Evolutionary conservation across 2,329 filamentous ascomycete genomes (phyloP).

Genomic region (Colletotrichum tofieldiae): DNA sequence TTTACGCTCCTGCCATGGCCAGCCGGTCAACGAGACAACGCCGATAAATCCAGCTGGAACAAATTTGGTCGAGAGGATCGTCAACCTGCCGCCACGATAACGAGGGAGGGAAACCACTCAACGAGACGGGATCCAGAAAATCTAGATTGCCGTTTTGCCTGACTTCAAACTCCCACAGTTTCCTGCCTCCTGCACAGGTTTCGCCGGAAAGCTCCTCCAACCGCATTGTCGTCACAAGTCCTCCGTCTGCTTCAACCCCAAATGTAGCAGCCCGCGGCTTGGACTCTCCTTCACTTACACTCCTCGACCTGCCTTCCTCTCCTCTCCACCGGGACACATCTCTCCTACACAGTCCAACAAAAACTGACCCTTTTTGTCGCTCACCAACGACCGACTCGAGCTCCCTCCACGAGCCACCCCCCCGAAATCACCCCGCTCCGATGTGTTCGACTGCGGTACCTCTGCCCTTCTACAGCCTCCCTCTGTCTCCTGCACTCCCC

Average conservation of each 20-base stretch:
- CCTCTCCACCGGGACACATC: background rate
- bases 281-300: slow-evolving; percentile 3
- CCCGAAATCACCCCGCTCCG: slow-evolving; percentile 37
- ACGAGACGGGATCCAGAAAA: background rate
- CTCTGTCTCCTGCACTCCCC: slow-evolving; percentile 41
- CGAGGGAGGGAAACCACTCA: background rate
- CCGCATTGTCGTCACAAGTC: background rate
- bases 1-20: slow-evolving; percentile 36
- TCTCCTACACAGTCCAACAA: background rate
- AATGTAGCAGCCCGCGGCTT: slow-evolving; percentile 25
- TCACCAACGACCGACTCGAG: slow-evolving; percentile 10
- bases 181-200: background rate
- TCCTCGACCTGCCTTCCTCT: background rate
- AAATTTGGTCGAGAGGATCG: background rate
- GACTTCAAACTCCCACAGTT: background rate
- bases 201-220: background rate
- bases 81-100: background rate
- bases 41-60: background rate
- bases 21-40: slow-evolving; percentile 1
- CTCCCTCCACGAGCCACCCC: slow-evolving; percentile 16
- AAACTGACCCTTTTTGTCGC: background rate
- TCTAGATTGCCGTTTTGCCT: background rate
- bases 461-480: slow-evolving; percentile 41
- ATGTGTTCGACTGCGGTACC: slow-evolving; percentile 48
- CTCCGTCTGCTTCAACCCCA: slow-evolving; percentile 14